Evolutionary conservation across 371 early-diverging fungal genomes (phyloP), one percentile per base, ranked within the genome.

Genomic region (Coemansia sp.): DNA sequence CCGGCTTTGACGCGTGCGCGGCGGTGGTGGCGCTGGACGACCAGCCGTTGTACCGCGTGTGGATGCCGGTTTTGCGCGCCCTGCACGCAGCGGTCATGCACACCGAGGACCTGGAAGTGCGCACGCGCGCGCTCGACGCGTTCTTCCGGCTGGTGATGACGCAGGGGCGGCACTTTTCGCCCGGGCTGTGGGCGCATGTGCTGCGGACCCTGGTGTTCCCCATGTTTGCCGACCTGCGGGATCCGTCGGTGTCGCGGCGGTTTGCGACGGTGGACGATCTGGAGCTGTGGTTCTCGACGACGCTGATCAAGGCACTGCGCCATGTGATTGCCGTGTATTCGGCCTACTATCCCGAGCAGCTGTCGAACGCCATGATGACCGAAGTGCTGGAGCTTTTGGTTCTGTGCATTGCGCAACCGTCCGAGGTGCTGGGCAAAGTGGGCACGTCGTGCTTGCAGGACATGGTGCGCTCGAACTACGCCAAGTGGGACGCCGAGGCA

Each of bases 381-480:
- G 87, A 87, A 36, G 80, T 97, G 7, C 80, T 97, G 49, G 88
- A 90, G 36, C 71, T 97, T 29, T 81, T 95, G 49, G 80, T 82
- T 10, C 77, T 89, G 43, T 95, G 95, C 76, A 89, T 94, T 64
- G 87, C 86, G 18, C 95, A 94, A 83, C 94, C 93, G 59, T 91
- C 93, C 69, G 94, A 95, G 68, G 88, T 93, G 0, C 81, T 97
- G 57, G 90, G 92, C n/a, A 82, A 89, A 50, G 93, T 95, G 60
- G 97, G 97, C 2, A 90, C 90, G 34, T 88, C 90, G 47, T 94
- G 97, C 66, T 76, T 97, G 60, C 93, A 92, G 71, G 90, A 92
- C 60, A 85, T 95, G 60, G 84, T 97, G 40, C 90, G 90, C 55
- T 78, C 80, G 44, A 95, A 95, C 68, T 85, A 85, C 6, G 65